Conservation (phyloP, 78 protist species). For the Dictyostelium firmibasis region DNA sequence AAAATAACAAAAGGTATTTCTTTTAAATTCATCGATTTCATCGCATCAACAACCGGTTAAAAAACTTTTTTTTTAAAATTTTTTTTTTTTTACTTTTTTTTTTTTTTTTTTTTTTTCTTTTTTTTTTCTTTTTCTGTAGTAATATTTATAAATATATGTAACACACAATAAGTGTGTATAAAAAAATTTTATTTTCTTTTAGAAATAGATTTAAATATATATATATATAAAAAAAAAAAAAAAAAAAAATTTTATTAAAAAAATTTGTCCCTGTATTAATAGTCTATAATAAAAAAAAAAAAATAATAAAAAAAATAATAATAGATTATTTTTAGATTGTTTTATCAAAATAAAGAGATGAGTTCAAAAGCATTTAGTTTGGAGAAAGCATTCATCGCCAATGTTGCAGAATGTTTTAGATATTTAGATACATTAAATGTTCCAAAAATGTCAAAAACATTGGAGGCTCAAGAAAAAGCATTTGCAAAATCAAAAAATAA, state of each 20-base stretch:
- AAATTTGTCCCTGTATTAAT: not conserved
- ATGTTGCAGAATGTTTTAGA: conserved; percentile 49
- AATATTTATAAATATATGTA: not conserved
- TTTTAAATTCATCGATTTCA: not conserved
- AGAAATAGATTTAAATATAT: too few relatives aligned
- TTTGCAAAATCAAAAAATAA: not conserved
- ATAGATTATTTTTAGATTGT: too few relatives aligned
- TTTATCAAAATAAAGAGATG: not conserved
- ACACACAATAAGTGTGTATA: not conserved
- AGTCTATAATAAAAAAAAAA: not conserved
- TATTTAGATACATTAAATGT: conserved; percentile 41
- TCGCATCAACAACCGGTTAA: not conserved
- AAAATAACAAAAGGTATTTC: not conserved
- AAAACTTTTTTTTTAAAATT: too few relatives aligned
- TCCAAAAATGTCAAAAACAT: not conserved
- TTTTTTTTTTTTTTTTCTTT: too few relatives aligned
- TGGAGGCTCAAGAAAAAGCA: not conserved
- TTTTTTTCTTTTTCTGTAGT: not conserved
- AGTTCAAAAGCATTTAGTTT: conserved; percentile 32
- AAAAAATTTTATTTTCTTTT: too few relatives aligned
- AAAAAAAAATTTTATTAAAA: too few relatives aligned
- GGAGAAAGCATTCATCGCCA: conserved; percentile 49
- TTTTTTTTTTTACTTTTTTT: too few relatives aligned
- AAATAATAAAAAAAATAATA: too few relatives aligned
- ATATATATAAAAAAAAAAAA: too few relatives aligned